Evolutionary conservation across 495 filamentous ascomycete genomes (phyloP).

Genomic region (Hypoxylon lienhwacheense): DNA sequence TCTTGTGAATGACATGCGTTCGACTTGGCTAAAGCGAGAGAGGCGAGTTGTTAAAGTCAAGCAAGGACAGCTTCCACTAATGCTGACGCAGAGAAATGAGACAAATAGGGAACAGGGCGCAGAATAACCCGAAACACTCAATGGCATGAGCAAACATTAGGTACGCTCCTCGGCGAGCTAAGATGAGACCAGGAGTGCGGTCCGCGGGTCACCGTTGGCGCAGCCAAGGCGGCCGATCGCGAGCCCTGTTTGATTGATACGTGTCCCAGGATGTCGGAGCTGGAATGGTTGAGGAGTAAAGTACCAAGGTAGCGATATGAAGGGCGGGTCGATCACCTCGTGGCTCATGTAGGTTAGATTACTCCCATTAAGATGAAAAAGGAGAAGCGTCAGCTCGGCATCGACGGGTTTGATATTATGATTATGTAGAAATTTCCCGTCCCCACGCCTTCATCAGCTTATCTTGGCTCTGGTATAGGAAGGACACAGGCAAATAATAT

Average conservation of each 20-base stretch:
- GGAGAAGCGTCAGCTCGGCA: neutral
- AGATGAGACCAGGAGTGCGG: neutral
- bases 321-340: constrained; percentile 25
- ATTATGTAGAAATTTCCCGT: constrained; percentile 8
- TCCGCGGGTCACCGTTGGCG: constrained; percentile 2
- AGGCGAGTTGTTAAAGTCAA: neutral
- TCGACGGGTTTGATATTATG: constrained; percentile 1
- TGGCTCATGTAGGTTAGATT: constrained; percentile 24
- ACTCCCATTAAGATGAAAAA: neutral
- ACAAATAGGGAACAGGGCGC: constrained; percentile 2
- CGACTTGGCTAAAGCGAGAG: constrained; percentile 9
- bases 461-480: no score
- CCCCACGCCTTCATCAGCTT: no score
- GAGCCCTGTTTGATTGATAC: neutral
- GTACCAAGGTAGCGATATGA: neutral
- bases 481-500: no score
- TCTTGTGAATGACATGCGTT: neutral
- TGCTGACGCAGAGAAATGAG: constrained; percentile 3
- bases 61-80: constrained; percentile 1
- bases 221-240: neutral
- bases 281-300: constrained; percentile 8
- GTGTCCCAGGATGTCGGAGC: constrained; percentile 29
- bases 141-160: neutral
- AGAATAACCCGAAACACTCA: neutral
- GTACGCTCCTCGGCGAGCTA: constrained; percentile 1